phyloP scores from a whole-genome alignment of 805 yeast genomes.

The Ogataea dorogensis region DNA sequence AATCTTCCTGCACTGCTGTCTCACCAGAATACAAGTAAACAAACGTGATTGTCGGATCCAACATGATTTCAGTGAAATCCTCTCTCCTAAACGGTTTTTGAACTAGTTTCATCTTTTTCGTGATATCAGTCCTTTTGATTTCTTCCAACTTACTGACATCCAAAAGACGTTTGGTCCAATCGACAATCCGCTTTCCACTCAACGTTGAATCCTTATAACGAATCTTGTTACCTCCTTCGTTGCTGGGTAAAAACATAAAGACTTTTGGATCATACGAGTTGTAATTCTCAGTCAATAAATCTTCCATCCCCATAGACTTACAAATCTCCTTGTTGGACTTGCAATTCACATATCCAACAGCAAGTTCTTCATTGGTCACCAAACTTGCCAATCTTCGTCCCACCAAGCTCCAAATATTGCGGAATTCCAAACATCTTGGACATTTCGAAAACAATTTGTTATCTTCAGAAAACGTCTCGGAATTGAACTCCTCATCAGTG shows the following conservation, averaged over 20 bases:
- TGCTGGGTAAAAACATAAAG: slow-evolving; percentile 50
- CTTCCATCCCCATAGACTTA: slow-evolving; percentile 44
- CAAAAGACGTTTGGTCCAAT: slow-evolving; percentile 47
- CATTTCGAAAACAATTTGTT: slow-evolving; percentile 43
- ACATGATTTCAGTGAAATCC: slow-evolving; percentile 27
- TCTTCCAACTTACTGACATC: slow-evolving; percentile 44
- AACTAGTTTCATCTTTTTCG: slow-evolving; percentile 22
- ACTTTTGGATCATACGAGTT: slow-evolving; percentile 24
- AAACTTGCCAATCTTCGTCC: slow-evolving; percentile 43
- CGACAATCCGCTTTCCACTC: slow-evolving; percentile 33
- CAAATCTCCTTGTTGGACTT: slow-evolving; percentile 49
- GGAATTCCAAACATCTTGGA: slow-evolving; percentile 49
- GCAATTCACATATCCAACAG: slow-evolving; percentile 60
- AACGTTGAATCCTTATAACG: slow-evolving; percentile 34
- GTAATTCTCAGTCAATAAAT: slow-evolving; percentile 25
- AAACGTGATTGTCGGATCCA: slow-evolving; percentile 47
- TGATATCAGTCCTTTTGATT: slow-evolving; percentile 25
- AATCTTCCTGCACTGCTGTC: slow-evolving; percentile 58
- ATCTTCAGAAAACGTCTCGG: slow-evolving; percentile 33
- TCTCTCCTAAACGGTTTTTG: slow-evolving; percentile 15
- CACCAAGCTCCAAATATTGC: slow-evolving; percentile 56
- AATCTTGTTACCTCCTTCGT: slow-evolving; percentile 46
- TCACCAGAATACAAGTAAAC: slow-evolving; percentile 53
- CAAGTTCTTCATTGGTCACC: slow-evolving; percentile 15
- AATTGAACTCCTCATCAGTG: slow-evolving; percentile 39